Base-by-base conservation (phyloP, 2,329 filamentous ascomycete species). In the Aspergillus latus region DNA sequence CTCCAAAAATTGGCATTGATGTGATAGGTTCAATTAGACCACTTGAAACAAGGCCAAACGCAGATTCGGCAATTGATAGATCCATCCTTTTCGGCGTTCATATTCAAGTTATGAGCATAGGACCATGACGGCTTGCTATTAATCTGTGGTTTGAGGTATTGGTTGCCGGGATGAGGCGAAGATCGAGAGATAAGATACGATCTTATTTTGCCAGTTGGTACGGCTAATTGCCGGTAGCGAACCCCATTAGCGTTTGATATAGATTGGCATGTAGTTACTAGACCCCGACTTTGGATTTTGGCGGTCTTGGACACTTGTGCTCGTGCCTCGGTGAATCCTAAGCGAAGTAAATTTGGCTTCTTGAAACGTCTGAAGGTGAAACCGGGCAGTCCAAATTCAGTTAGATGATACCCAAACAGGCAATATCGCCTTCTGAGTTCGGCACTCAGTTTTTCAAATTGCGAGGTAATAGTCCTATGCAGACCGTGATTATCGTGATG, bases 101-200 rank as follows among this genome's bases (percentile, higher is more conserved):
- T 34, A 11, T 11, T 11, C 32, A 11, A 34, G 32, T 34, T 11
- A 13, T 13, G 11, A 37, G 34, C 34, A 9, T 13, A 37, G 34
- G 5, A 13, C 34, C 5, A 37, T 37, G 34, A 5, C n/a, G n/a
- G 34, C 11, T 13, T 37, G 34, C 5, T 37, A 13, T 13, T 37
- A 37, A 28, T 44, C 42, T 7, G 4, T 29, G 21, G 26, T 44
- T 29, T 10, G 42, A 44, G 42, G 28, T 44, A 44, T 44, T 11
- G 28, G 28, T 44, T 16, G 21, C 32, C 30, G 16, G 11, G n/a
- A 49, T 11, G 32, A 37, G 4, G 49, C 13, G 36, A 50, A 42
- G 34, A 42, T 30, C 48, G 46, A 49, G 46, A 16, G 32, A 39
- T 49, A 32, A 28, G 46, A 49, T 49, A 37, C 34, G 10, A 37